These are phyloP conservation scores for Claviceps pazoutovae DNA, from an alignment of 2,329 filamentous ascomycete genomes.

Conservation along the genomic window DNA sequence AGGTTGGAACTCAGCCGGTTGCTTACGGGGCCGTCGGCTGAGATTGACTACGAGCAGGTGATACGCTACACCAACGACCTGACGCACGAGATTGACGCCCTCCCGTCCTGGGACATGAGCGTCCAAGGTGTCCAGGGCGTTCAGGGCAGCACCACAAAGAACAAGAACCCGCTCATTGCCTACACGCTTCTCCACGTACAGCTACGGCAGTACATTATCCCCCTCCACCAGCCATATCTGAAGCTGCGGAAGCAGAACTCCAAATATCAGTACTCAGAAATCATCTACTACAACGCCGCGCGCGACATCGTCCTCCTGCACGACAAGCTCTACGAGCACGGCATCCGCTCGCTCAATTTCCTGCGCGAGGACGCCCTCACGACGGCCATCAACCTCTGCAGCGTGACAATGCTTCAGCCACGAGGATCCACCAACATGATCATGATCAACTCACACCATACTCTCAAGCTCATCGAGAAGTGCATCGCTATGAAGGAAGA, in stretches of 20 bases:
- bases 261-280: conserved; percentile 48
- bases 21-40: conserved; percentile 37
- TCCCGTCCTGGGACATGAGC: conserved; percentile 40
- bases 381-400: conserved; percentile 46
- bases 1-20: conserved; percentile 44
- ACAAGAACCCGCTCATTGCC: conserved; percentile 42
- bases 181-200: conserved; percentile 48
- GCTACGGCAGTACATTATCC: conserved; percentile 47
- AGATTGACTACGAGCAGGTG: conserved; percentile 47
- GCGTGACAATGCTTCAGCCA: conserved; percentile 46
- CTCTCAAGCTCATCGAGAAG: conserved; percentile 45
- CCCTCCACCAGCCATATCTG: conserved; percentile 45
- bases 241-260: conserved; percentile 45
- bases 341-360: conserved; percentile 45
- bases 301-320: conserved; percentile 48
- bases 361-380: conserved; percentile 46
- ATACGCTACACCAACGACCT: conserved; percentile 48
- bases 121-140: conserved; percentile 18
- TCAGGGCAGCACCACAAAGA: conserved; percentile 7
- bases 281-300: conserved; percentile 49
- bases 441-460: conserved; percentile 47
- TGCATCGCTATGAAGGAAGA: conserved; percentile 48
- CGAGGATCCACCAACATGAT: conserved; percentile 46
- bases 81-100: conserved; percentile 44
- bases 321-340: conserved; percentile 44